phyloP scores from a whole-genome alignment of 148 eudicot genomes.

The Cornus florida region DNA sequence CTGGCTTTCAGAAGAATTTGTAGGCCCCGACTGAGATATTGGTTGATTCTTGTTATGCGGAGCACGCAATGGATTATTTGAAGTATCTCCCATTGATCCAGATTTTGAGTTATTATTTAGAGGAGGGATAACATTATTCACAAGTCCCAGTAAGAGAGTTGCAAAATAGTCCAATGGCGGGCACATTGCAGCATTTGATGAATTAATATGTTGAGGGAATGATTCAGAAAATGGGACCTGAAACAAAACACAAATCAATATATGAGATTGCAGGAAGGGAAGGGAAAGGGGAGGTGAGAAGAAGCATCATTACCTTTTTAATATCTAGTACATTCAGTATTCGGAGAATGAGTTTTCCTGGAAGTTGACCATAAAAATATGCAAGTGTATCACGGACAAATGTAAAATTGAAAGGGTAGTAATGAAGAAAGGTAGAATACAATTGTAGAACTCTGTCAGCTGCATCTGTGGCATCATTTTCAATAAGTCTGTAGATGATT shows the following conservation, averaged over 20 bases:
- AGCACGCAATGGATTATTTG: slow-evolving; percentile 39
- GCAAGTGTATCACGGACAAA: slow-evolving; percentile 98
- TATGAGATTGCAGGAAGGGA: neutral
- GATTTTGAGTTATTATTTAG: slow-evolving; percentile 59
- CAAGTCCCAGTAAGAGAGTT: slow-evolving; percentile 71
- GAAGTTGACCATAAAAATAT: slow-evolving; percentile 94
- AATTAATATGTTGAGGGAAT: slow-evolving; percentile 74
- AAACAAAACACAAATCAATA: slow-evolving; percentile 16
- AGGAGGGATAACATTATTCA: slow-evolving; percentile 85
- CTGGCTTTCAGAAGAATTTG: slow-evolving; percentile 63
- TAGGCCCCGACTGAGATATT: slow-evolving; percentile 51
- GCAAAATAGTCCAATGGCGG: slow-evolving; percentile 97
- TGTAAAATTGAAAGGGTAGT: slow-evolving; percentile 87
- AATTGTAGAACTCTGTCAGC: slow-evolving; percentile 82
- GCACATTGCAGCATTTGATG: slow-evolving; percentile 60
- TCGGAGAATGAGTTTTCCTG: slow-evolving; percentile 80
- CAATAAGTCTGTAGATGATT: slow-evolving; percentile 87
- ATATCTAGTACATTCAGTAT: slow-evolving; percentile 77
- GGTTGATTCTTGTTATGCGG: slow-evolving; percentile 54
- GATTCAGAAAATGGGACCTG: slow-evolving; percentile 97
- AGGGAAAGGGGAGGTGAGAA: neutral
- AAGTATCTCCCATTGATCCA: slow-evolving; percentile 50
- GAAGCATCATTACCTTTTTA: slow-evolving; percentile 53
- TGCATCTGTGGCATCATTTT: slow-evolving; percentile 82
- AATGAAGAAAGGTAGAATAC: slow-evolving; percentile 66